Percentiles rank a stretch among this genome's conserved stretches.
Conservation (phyloP, 2,329 filamentous ascomycete species). For the Colletotrichum filicis region DNA sequence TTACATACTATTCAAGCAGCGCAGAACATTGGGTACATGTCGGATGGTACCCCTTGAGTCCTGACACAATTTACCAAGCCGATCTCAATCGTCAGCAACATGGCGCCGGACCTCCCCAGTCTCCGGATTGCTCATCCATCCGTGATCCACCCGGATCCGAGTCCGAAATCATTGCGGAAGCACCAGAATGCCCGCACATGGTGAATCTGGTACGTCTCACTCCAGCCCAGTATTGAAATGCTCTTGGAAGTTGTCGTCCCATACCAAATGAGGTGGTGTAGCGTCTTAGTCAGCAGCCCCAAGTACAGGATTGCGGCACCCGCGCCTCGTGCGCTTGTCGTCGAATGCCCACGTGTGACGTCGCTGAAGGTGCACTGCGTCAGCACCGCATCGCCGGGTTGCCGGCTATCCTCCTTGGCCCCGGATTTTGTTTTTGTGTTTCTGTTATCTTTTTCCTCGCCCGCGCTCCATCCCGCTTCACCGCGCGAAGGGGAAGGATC, state of each 20-base stretch:
- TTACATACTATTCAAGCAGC: not conserved
- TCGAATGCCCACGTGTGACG: constrained; percentile 29
- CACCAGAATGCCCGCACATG: no score
- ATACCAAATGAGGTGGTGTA: not conserved
- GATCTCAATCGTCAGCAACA: not conserved
- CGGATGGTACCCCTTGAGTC: not conserved
- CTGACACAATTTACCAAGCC: not conserved
- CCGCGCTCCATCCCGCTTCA: not conserved
- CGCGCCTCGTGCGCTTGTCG: constrained; percentile 17
- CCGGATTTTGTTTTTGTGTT: not conserved
- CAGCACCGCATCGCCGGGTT: constrained; percentile 29
- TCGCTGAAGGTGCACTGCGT: constrained; percentile 31
- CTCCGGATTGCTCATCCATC: not conserved
- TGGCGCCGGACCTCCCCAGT: not conserved
- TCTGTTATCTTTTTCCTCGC: not conserved
- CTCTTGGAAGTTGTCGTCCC: not conserved
- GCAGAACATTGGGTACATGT: not conserved
- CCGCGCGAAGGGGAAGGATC: not conserved
- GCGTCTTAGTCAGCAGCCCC: constrained; percentile 23
- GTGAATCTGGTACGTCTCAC: not conserved
- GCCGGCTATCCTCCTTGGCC: constrained; percentile 20
- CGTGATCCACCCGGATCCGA: not conserved
- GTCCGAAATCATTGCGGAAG: not conserved
- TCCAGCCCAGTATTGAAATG: not conserved
- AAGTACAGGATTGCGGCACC: constrained; percentile 1